Evolutionary conservation across 805 yeast genomes (phyloP).

Genomic region (Candida chilensis): DNA sequence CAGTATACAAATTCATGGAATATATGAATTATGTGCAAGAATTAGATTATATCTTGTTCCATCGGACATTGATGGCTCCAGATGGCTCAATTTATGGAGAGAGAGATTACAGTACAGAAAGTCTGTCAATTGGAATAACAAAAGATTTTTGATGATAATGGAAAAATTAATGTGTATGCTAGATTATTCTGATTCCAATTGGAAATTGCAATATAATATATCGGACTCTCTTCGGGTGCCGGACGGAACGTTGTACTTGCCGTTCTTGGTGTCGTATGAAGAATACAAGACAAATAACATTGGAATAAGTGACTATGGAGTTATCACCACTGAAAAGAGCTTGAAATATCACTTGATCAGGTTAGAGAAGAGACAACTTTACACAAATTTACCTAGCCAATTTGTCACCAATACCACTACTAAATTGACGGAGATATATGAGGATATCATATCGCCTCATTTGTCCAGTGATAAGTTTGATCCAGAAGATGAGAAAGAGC

Average conservation of each 20-base stretch:
- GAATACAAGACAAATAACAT: not conserved
- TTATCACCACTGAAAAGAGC: not conserved
- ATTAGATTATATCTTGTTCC: conserved; percentile 43
- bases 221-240: conserved; percentile 1
- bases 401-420: conserved; percentile 2
- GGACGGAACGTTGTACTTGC: not conserved
- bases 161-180: conserved; percentile 22
- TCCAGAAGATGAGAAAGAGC: conserved; percentile 7
- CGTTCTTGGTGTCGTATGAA: not conserved
- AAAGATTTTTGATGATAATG: conserved; percentile 19
- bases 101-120: conserved; percentile 17
- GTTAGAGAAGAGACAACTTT: conserved; percentile 7
- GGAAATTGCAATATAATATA: conserved; percentile 15
- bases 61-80: conserved; percentile 24
- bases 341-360: conserved; percentile 5
- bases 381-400: not conserved
- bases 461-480: conserved; percentile 6
- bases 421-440: conserved; percentile 6
- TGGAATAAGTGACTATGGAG: not conserved
- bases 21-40: conserved; percentile 5
- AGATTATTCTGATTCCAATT: conserved; percentile 30
- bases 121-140: conserved; percentile 19
- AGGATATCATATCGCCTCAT: conserved; percentile 5
- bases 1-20: conserved; percentile 7
- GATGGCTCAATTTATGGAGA: conserved; percentile 25